Evolutionary conservation across 805 yeast species (phyloP), one percentile per base, ranked within the genome.

Genomic region (Scheffersomyces amazonensis): DNA sequence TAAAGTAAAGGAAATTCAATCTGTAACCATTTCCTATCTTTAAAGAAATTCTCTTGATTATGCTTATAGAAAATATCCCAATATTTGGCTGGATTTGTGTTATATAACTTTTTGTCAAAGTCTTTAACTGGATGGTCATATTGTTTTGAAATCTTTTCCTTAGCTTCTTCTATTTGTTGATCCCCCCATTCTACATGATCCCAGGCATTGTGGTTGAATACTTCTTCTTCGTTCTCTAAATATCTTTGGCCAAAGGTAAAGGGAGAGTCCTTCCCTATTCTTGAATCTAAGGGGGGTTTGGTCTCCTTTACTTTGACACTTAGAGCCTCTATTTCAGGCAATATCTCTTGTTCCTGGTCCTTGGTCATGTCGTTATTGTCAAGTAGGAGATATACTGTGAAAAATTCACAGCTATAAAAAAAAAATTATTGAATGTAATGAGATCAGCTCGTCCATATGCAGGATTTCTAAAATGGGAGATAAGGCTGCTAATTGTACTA

Each of bases 121-220:
- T 87, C 96, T 24, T 77, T 69, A n/a, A 93, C 99, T 1, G 97
- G 98, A 38, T 70, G 67, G 31, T 83, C 86, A 41, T 78, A 75
- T 58, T 93, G 99, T 46, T 79, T 76, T 16, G 76, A 62, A 24
- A 91, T 83, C 57, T 83, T 80, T 49, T 74, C 80, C 53, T 83
- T 75, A 2, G 96, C 96, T 46, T 83, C 80, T 16, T 67, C 54
- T 11, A 81, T 60, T 58, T 93, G 97, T 50, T 88, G 96, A 36
- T 85, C 89, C 35, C 95, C 97, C 96, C 96, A 90, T 54, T 88
- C 96, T 23, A 89, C 97, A 58, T 93, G 96, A 59, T 93, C 99
- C 87, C 93, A 84, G 0, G 99, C 99, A 58, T 93, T 93, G 56
- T 85, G 95, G 42, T 77, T 75, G 81, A 95, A 93, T 1, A 93